These are phyloP conservation scores for Aspergillus costaricaensis DNA, from an alignment of 2,329 filamentous ascomycete species.

Conservation along the genomic window DNA sequence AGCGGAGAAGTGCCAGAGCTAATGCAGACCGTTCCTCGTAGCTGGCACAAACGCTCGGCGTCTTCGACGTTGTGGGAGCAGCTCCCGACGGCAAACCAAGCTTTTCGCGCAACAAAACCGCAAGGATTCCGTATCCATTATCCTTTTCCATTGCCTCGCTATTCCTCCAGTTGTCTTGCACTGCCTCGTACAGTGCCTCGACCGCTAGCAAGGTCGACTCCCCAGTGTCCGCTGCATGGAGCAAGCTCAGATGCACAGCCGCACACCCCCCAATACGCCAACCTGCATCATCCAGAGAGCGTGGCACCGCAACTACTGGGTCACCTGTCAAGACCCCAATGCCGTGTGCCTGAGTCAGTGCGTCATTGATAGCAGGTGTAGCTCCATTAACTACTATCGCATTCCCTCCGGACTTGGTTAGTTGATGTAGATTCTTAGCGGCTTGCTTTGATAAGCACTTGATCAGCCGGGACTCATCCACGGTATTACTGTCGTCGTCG, in stretches of 20 bases:
- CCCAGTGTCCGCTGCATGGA: conserved; percentile 72
- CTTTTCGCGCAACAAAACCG: conserved; percentile 80
- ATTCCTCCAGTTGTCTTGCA: conserved; percentile 92
- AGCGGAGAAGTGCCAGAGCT: conserved; percentile 65
- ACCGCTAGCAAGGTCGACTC: conserved; percentile 75
- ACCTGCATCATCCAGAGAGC: conserved; percentile 83
- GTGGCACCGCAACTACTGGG: conserved; percentile 77
- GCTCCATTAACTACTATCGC: conserved; percentile 86
- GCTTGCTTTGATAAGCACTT: conserved; percentile 74
- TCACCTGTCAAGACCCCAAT: conserved; percentile 80
- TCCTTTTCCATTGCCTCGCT: conserved; percentile 98
- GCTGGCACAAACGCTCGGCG: conserved; percentile 37
- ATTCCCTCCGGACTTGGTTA: conserved; percentile 72
- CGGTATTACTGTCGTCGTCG: conserved; percentile 72
- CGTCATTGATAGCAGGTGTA: conserved; percentile 83
- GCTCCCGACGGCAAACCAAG: conserved; percentile 48
- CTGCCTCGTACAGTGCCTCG: conserved; percentile 80
- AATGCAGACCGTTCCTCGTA: conserved; percentile 54
- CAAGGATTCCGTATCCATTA: conserved; percentile 87
- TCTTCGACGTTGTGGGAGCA: conserved; percentile 45
- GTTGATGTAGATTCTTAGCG: conserved; percentile 65
- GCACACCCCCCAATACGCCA: conserved; percentile 94
- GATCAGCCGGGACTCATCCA: conserved; percentile 72
- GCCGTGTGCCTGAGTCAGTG: conserved; percentile 77
- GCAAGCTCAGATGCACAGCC: conserved; percentile 77